A percentile compares a stretch with the other conserved stretches of the same genome.
Evolutionary conservation across 192 early-diverging fungal genomes (phyloP).

Genomic region (Coemansia sp.): DNA sequence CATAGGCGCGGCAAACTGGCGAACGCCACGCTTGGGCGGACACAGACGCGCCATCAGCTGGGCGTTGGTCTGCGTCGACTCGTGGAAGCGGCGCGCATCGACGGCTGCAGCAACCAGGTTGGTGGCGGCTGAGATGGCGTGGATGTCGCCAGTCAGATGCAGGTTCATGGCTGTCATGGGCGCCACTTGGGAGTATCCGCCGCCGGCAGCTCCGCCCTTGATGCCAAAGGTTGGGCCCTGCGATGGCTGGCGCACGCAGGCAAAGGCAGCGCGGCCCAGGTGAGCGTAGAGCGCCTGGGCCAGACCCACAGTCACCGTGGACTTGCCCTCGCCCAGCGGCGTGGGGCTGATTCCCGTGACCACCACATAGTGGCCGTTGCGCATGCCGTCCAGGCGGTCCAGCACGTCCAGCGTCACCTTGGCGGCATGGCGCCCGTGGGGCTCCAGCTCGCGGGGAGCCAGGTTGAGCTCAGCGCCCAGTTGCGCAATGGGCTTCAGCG

Average conservation of each 20-base stretch:
- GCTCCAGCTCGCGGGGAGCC: conserved; percentile 72
- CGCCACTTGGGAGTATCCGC: conserved; percentile 98
- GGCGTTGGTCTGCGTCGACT: conserved; percentile 66
- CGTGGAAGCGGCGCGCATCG: conserved; percentile 98
- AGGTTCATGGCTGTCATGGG: conserved; percentile 99
- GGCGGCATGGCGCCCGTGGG: conserved; percentile 86
- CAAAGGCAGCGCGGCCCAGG: conserved; percentile 82
- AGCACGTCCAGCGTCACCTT: conserved; percentile 85
- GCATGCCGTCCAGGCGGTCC: conserved; percentile 74
- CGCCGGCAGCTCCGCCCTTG: conserved; percentile 97
- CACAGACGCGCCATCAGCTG: conserved; percentile 89
- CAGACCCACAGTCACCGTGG: conserved; percentile 94
- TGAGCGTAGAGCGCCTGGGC: conserved; percentile 96
- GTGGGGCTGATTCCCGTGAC: conserved; percentile 99
- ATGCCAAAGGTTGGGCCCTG: conserved; percentile 99
- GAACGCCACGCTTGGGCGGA: conserved; percentile 83
- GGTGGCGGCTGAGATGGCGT: conserved; percentile 97
- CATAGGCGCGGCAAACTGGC: conserved; percentile 84
- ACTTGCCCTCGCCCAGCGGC: conserved; percentile 98
- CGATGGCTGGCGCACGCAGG: conserved; percentile 98
- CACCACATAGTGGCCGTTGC: conserved; percentile 90
- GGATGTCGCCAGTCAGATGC: conserved; percentile 98
- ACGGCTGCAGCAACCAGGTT: conserved; percentile 97
- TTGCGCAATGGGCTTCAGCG: conserved; percentile 65
- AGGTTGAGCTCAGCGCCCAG: conserved; percentile 88